Evolutionary conservation across 2,329 filamentous ascomycete species (phyloP).

Genomic region (Aspergillus costaricaensis): DNA sequence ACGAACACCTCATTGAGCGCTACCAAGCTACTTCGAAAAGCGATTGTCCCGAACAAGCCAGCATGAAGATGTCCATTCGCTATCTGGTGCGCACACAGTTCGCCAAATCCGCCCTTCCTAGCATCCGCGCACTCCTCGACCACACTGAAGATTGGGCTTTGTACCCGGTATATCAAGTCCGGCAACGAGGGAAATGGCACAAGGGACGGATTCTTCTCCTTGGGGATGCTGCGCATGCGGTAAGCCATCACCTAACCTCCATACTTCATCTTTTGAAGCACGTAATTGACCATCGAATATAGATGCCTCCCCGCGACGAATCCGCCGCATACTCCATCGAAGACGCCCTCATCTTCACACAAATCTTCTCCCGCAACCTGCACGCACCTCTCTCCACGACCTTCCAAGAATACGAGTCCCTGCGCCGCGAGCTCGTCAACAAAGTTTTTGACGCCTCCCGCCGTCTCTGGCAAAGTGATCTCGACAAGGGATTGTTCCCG

Average conservation of each 20-base stretch:
- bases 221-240: conserved; percentile 48
- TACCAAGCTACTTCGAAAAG: conserved; percentile 24
- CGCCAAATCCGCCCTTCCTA: conserved; percentile 31
- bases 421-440: conserved; percentile 37
- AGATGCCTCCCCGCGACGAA: conserved; percentile 49
- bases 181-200: conserved; percentile 38
- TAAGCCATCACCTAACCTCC: conserved; percentile 23
- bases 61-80: conserved; percentile 35
- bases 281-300: background rate
- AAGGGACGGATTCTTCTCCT: conserved; percentile 40
- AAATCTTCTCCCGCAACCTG: conserved; percentile 32
- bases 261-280: background rate
- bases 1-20: conserved; percentile 29
- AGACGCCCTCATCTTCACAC: conserved; percentile 42
- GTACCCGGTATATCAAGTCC: conserved; percentile 44
- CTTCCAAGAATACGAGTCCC: conserved; percentile 34
- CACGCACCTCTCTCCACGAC: conserved; percentile 25
- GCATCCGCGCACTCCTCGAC: conserved; percentile 34
- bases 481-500: conserved; percentile 16
- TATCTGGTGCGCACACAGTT: conserved; percentile 38
- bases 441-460: conserved; percentile 35
- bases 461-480: conserved; percentile 16
- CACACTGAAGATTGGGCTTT: conserved; percentile 38
- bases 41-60: conserved; percentile 29
- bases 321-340: conserved; percentile 45